Evolutionary conservation across 2,329 filamentous ascomycete genomes (phyloP).

Genomic region (Colletotrichum lupini): DNA sequence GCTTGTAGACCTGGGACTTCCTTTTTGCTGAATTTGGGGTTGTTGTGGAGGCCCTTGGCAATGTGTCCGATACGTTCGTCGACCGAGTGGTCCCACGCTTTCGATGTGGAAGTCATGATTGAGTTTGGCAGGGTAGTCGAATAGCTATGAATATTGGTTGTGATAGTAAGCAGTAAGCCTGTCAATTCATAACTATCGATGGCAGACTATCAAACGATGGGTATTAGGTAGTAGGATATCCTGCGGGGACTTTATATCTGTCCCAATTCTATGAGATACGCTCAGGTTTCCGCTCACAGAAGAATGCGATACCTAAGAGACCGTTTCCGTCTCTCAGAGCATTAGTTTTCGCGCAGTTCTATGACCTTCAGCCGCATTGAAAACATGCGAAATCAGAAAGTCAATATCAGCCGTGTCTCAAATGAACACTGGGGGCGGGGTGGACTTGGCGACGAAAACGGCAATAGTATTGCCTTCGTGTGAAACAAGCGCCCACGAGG

Average conservation of each 20-base stretch:
- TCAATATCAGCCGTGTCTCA: background rate
- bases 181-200: background rate
- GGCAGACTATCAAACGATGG: background rate
- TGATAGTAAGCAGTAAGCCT: background rate
- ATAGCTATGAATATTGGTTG: background rate
- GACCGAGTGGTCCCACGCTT: constrained; percentile 5
- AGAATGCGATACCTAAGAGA: background rate
- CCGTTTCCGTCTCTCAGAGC: background rate
- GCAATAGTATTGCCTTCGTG: background rate
- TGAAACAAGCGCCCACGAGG: background rate
- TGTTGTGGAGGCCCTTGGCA: constrained; percentile 11
- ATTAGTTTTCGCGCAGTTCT: background rate
- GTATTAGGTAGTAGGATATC: background rate
- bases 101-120: background rate
- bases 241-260: background rate
- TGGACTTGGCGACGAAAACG: background rate
- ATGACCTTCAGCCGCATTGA: background rate
- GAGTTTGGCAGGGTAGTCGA: background rate
- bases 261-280: background rate
- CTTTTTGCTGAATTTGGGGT: background rate
- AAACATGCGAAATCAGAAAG: background rate
- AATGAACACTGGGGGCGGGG: background rate
- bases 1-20: background rate
- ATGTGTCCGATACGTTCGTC: background rate
- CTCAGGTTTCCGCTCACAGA: no score